Evolutionary conservation across 768 basidiomycete species (phyloP), one percentile per base, ranked within the genome.

Genomic region (Russula griseocarnosa): DNA sequence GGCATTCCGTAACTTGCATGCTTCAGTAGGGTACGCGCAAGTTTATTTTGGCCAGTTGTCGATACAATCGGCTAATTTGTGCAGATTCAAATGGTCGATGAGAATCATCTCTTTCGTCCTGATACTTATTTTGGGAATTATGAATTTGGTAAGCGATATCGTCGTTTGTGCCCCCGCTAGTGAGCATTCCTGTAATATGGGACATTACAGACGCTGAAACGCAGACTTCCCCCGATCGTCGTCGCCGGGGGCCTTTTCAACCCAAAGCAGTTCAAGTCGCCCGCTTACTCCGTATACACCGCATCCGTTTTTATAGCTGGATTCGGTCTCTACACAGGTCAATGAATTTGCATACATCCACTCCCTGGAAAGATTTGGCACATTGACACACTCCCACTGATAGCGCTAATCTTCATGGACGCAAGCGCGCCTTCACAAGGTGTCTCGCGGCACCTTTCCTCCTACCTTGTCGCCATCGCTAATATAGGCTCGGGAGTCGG

Each of bases 41-140:
- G n/a, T 61, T 32, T 18, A 24, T 60, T 3, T 62, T 24, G n/a
- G n/a, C n/a, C n/a, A n/a, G n/a, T 14, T 50, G 14, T 13, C 24
- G 24, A 56, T 13, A 42, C 34, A 22, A 7, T 16, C 54, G 55
- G 47, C 53, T 44, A 62, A 9, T 36, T 50, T 8, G 18, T 3
- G 1, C 54, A 90, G 88, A n/a, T 92, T 91, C 72, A 76, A 77
- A 66, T 92, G 89, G 90, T 88, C 89, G 0, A 83, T 88, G 79
- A 79, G 90, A 14, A 81, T 86, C 36, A 73, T 90, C 49, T 88
- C 83, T 2, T 84, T 90, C 65, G 81, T 89, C 10, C 71, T 89
- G 0, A 65, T 87, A 1, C 65, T 78, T 16, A 70, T 79, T 1
- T 76, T 90, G 4, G 79, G 80, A 2, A 70, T 81, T 14, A 79